Evolutionary conservation across 2,329 filamentous ascomycete species (phyloP).

Genomic region (Cryphonectria radicalis): DNA sequence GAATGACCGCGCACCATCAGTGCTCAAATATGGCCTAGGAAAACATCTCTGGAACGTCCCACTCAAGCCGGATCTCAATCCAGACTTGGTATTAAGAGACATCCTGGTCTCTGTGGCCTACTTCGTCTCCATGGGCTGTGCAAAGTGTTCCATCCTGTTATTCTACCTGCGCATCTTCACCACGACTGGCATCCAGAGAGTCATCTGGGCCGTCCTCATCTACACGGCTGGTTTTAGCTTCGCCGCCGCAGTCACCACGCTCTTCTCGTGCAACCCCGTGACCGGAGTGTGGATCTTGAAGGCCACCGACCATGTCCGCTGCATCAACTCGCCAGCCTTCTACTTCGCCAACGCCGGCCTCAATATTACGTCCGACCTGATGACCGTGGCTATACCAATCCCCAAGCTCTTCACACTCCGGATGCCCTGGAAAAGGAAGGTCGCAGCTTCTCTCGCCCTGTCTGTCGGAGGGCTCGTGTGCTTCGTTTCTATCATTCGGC

Average conservation of each 20-base stretch:
- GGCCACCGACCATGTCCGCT: not conserved
- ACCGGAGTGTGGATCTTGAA: not conserved
- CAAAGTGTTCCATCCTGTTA: not conserved
- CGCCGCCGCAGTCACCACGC: not conserved
- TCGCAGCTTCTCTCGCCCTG: not conserved
- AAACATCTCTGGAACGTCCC: not conserved
- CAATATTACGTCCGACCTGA: constrained; percentile 8
- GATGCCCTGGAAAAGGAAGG: not conserved
- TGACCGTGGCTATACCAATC: constrained; percentile 4
- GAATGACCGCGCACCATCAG: not conserved
- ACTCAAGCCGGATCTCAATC: not conserved
- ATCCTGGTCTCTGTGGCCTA: not conserved
- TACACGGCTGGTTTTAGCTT: not conserved
- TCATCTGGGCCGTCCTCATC: not conserved
- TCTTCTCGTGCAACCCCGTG: constrained; percentile 4
- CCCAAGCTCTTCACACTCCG: constrained; percentile 4
- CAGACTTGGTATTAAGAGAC: not conserved
- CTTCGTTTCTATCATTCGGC: not conserved
- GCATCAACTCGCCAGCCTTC: constrained; percentile 2
- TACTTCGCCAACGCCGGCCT: constrained; percentile 2
- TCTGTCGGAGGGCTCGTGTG: not conserved
- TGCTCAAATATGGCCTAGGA: not conserved
- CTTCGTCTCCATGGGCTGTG: not conserved
- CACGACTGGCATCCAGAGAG: constrained; percentile 1
- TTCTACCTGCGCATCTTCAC: not conserved